Evolutionary conservation across 352 stramenopile species (phyloP).

Genomic region (Globisporangium rhizosaccharum): DNA sequence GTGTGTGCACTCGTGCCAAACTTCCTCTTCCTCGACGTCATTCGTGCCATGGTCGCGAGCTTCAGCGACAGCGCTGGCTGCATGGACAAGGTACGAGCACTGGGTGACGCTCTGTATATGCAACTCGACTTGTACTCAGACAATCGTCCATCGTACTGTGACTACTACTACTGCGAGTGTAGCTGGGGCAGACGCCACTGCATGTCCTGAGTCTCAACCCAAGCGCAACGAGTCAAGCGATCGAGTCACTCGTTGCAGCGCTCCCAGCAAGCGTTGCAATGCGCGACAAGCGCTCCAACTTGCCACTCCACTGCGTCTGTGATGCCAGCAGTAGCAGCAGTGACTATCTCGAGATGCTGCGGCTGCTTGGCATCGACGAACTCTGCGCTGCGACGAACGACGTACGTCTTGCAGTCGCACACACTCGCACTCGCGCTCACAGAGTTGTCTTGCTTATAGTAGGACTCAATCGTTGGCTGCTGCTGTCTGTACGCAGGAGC

Average conservation of each 20-base stretch:
- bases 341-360: constrained; percentile 33
- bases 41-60: constrained; percentile 42
- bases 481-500: constrained; percentile 14
- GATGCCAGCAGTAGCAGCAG: constrained; percentile 24
- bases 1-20: constrained; percentile 41
- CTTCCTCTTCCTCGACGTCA: constrained; percentile 48
- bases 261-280: constrained; percentile 28
- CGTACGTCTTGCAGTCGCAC: constrained; percentile 8
- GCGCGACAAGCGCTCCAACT: constrained; percentile 34
- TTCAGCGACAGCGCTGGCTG: constrained; percentile 25
- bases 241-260: constrained; percentile 25
- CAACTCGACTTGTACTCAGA: neutral
- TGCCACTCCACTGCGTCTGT: constrained; percentile 53
- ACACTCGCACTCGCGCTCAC: no score
- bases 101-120: neutral
- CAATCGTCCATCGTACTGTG: neutral
- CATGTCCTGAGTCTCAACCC: constrained; percentile 50
- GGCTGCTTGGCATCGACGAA: constrained; percentile 24
- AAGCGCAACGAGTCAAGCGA: constrained; percentile 32
- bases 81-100: constrained; percentile 33
- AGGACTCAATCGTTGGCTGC: neutral
- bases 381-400: constrained; percentile 35
- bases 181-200: constrained; percentile 41
- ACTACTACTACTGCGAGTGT: neutral
- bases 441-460: no score